phyloP scores from a whole-genome alignment of 116 monocot species.

The Posidonia oceanica region DNA sequence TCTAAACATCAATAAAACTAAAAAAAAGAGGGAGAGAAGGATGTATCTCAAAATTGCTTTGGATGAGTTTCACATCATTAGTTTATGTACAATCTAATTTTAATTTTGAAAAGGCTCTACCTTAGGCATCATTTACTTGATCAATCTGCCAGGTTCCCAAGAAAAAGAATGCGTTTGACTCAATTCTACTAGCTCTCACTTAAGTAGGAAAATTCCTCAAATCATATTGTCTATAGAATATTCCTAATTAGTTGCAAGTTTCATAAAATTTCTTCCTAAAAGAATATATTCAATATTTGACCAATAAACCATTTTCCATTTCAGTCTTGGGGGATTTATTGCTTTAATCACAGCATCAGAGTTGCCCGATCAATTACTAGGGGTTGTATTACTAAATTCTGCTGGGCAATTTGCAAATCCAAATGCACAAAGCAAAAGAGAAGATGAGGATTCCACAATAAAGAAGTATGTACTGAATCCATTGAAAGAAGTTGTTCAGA shows the following conservation, averaged over 20 bases:
- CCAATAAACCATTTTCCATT: conserved; percentile 10
- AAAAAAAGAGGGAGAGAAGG: no score
- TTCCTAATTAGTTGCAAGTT: neutral
- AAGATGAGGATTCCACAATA: conserved; percentile 25
- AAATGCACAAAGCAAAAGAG: conserved; percentile 7
- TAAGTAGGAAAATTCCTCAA: no score
- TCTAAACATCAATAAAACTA: no score
- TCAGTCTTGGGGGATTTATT: conserved; percentile 93
- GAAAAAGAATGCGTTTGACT: no score
- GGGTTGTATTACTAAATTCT: conserved; percentile 76
- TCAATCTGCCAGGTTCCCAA: no score
- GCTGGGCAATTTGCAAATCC: conserved; percentile 80
- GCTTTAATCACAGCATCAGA: conserved; percentile 82
- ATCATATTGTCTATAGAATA: no score
- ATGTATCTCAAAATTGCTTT: no score
- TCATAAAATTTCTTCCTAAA: neutral
- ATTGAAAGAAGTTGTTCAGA: conserved; percentile 63
- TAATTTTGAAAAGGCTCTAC: no score
- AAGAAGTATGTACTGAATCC: conserved; percentile 57
- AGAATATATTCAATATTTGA: neutral
- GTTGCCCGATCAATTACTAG: conserved; percentile 40
- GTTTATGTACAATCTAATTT: no score
- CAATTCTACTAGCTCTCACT: no score
- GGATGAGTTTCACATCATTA: no score
- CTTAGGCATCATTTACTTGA: no score